phyloP scores from a whole-genome alignment of 2,329 filamentous ascomycete genomes.

The Cryphonectria parasitica region DNA sequence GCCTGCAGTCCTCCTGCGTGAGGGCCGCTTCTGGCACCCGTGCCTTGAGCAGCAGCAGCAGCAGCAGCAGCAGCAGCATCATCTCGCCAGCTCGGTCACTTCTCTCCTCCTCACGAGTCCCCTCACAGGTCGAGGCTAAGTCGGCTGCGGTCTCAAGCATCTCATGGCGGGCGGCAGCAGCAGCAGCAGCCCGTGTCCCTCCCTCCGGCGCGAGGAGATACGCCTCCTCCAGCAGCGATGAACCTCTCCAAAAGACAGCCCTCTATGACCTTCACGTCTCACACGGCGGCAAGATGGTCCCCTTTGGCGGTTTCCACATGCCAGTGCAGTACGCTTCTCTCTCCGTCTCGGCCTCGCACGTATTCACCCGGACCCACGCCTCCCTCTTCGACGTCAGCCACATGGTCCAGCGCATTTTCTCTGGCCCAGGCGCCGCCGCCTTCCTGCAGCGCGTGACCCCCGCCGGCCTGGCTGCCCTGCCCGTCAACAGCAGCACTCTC shows the following conservation, averaged over 20 bases:
- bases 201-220: constrained; percentile 18
- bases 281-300: constrained; percentile 89
- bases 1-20: constrained; percentile 19
- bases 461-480: constrained; percentile 67
- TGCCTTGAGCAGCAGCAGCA: constrained; percentile 6
- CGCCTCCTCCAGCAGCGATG: constrained; percentile 22
- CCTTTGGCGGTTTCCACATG: constrained; percentile 94
- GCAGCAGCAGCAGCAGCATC: neutral
- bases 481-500: constrained; percentile 73
- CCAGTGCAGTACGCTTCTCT: constrained; percentile 84
- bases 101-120: neutral
- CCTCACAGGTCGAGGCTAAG: neutral
- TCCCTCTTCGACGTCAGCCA: constrained; percentile 96
- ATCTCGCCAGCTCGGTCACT: constrained; percentile 8
- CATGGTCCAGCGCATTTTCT: constrained; percentile 91
- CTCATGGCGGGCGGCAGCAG: neutral
- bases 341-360: constrained; percentile 81
- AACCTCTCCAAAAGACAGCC: constrained; percentile 38
- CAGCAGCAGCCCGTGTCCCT: neutral
- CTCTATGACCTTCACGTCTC: constrained; percentile 53
- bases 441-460: constrained; percentile 89
- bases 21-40: neutral
- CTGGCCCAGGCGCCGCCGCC: constrained; percentile 75
- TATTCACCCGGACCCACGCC: constrained; percentile 84
- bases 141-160: neutral